Evolutionary conservation across 163 green algal genomes (phyloP).

Genomic region (Chlamydomonas reinhardtii): DNA sequence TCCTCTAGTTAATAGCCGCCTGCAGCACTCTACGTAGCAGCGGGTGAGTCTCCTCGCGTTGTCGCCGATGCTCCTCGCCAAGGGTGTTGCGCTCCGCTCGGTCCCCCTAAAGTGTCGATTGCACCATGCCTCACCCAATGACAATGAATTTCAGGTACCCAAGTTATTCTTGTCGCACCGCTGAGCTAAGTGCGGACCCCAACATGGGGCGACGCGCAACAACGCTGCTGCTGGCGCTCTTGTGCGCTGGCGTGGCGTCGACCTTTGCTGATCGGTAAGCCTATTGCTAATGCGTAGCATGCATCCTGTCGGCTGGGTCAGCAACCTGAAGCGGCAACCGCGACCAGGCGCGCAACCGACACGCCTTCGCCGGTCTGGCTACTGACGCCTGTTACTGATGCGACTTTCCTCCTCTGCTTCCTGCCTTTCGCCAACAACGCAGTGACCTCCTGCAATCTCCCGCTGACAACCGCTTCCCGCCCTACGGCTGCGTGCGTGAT

Average conservation of each 20-base stretch:
- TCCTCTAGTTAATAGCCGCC: too few species aligned
- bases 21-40: too few species aligned
- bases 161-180: too few species aligned
- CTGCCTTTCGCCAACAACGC: not conserved
- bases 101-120: too few species aligned
- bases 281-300: not conserved
- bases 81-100: too few species aligned
- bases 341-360: not conserved
- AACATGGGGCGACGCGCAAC: not conserved
- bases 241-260: not conserved
- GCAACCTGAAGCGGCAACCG: not conserved
- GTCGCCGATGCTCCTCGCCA: too few species aligned
- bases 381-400: too few species aligned
- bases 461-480: not conserved
- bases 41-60: too few species aligned
- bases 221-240: constrained; percentile 1
- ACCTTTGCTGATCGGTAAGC: constrained; percentile 8
- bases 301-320: not conserved
- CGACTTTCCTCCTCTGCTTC: not conserved
- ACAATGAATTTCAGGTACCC: too few species aligned
- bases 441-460: not conserved
- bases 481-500: constrained; percentile 9
- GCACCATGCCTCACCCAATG: too few species aligned
- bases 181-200: too few species aligned
- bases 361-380: not conserved